Evolutionary conservation across 345 rosid species (phyloP).

Genomic region (Eucalyptus decipiens): DNA sequence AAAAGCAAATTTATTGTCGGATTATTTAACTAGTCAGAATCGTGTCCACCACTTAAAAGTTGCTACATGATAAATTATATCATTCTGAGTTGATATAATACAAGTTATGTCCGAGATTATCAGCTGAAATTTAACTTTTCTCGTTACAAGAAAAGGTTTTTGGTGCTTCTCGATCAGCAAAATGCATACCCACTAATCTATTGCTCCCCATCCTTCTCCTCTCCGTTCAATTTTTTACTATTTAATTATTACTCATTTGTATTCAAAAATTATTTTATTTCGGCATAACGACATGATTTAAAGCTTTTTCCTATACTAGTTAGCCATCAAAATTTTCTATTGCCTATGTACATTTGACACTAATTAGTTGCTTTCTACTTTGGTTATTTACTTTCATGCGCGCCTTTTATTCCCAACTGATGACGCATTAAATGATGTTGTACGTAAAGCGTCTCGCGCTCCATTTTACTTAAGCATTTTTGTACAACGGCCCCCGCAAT

Average conservation of each 20-base stretch:
- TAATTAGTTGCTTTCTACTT: background rate
- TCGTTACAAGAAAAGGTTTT: background rate
- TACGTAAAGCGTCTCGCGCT: background rate
- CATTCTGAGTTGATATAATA: rapidly evolving
- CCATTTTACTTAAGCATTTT: background rate
- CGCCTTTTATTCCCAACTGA: background rate
- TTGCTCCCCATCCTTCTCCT: background rate
- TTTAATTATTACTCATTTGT: background rate
- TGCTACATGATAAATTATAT: rapidly evolving
- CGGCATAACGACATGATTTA: background rate
- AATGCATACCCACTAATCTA: background rate
- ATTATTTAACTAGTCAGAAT: background rate
- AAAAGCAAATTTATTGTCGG: background rate
- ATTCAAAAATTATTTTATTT: background rate
- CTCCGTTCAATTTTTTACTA: background rate
- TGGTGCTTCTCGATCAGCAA: background rate
- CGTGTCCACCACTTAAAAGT: rapidly evolving
- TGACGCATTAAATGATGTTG: background rate
- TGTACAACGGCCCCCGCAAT: background rate
- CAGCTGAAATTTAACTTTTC: background rate
- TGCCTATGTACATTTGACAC: background rate
- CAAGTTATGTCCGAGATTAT: background rate
- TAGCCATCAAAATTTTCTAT: background rate
- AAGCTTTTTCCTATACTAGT: background rate
- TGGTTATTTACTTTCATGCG: background rate